Base-by-base conservation (phyloP, 1,139 yeast genomes). In the Scheffersomyces segobiensis region DNA sequence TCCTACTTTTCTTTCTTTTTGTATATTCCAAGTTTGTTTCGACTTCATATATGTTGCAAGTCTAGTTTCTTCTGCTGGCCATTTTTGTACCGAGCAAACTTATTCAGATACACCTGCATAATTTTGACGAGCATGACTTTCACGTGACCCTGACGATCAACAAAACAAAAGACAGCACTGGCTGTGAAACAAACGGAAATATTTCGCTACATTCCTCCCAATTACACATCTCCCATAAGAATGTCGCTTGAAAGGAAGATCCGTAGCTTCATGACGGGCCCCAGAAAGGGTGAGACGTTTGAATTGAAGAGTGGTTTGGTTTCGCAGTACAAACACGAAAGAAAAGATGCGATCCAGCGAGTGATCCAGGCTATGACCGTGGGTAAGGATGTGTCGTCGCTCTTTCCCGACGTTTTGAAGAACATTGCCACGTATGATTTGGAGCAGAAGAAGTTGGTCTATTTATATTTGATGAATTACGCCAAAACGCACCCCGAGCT, bases 291-390 rank as follows among this genome's bases (percentile, higher is more conserved):
- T 55, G 99, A 95, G 74, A 87, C 97, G 39, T 91, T 85, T 67
- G 99, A 95, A 75, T 84, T 95, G 69, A 86, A 93, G 65, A 86
- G 86, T 52, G 98, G 98, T 0, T 82, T 96, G 59, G 98, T 95
- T 5, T 92, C 98, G 17, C 98, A 92, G 74, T 96, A 92, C 74
- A 96, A 97, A 51, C 88, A 86, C 65, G 98, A 96, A 66, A 81
- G 97, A 61, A 96, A 95, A 72, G 99, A 96, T 73, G 97, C 99
- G 32, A 96, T 96, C 65, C 97, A 93, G 75, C 82, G 97, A 59
- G 97, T 97, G 24, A 96, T 96, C 69, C 97, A 96, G 59, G 98
- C 98, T 61, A 96, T 96, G 99, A 96, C 99, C 0, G 86, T 93
- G 46, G 99, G 99, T n/a, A 96, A 96, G 71, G 99, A 96, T 74